These are phyloP conservation scores for Phlyctochytrium bullatum DNA, from an alignment of 192 early-diverging fungal genomes.

Conservation along the genomic window DNA sequence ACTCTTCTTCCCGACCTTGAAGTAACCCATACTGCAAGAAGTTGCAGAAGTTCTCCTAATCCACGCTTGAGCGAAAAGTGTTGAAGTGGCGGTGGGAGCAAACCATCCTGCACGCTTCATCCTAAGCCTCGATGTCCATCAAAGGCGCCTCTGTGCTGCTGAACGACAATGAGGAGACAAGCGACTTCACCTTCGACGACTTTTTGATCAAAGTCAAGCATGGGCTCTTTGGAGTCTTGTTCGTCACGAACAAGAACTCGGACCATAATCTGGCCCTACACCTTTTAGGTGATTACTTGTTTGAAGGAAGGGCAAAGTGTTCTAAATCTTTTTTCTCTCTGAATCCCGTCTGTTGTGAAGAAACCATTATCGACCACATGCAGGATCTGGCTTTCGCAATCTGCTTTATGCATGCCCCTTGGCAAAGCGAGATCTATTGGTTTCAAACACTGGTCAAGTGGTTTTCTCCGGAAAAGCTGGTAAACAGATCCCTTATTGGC, in stretches of 20 bases:
- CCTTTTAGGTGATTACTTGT: constrained; percentile 15
- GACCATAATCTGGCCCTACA: constrained; percentile 22
- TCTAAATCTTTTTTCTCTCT: neutral
- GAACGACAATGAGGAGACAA: constrained; percentile 7
- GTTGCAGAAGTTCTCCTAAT: no score
- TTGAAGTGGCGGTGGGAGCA: no score
- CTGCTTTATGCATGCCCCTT: constrained; percentile 25
- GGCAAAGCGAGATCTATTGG: constrained; percentile 39
- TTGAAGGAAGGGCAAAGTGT: no score
- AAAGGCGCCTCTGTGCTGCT: no score
- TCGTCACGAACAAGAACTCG: constrained; percentile 39
- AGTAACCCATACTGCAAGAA: no score
- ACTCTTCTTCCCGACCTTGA: no score
- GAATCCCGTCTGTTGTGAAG: neutral
- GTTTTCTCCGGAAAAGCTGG: constrained; percentile 40
- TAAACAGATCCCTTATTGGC: constrained; percentile 4
- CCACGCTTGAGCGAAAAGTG: no score
- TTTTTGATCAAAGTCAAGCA: constrained; percentile 26
- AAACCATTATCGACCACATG: constrained; percentile 42
- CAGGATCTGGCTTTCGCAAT: constrained; percentile 44
- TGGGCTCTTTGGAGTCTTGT: constrained; percentile 43
- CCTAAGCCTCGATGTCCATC: no score
- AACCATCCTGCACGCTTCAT: no score
- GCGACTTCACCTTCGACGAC: constrained; percentile 21
- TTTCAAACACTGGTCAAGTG: constrained; percentile 21